Percentiles rank a stretch among this genome's conserved stretches.
Evolutionary conservation across 2,329 filamentous ascomycete genomes (phyloP).

Genomic region (Talaromyces albobiverticillius): DNA sequence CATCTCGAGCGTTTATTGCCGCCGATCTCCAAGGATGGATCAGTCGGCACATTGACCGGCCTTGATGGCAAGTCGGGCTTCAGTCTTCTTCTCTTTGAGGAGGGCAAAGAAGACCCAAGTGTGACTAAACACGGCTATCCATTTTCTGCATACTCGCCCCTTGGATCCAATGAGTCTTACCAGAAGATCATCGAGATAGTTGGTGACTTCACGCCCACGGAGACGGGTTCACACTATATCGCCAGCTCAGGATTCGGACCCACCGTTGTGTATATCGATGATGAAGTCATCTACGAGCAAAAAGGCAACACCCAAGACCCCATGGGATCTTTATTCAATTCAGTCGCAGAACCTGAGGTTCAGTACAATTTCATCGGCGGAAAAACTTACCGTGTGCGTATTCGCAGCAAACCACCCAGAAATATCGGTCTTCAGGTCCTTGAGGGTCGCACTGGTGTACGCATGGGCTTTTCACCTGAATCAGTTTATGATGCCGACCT

Average conservation of each 20-base stretch:
- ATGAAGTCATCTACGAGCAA: neutral
- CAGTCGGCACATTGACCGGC: neutral
- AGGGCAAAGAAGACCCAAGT: neutral
- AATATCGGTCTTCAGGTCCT: too few species aligned
- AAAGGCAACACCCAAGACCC: neutral
- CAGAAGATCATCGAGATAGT: neutral
- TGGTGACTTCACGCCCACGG: neutral
- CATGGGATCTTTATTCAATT: neutral
- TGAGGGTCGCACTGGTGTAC: too few species aligned
- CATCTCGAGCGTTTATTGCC: neutral
- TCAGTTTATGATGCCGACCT: too few species aligned
- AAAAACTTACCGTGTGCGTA: too few species aligned
- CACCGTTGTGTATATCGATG: neutral
- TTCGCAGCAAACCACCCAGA: too few species aligned
- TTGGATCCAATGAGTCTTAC: neutral
- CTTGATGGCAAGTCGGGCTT: neutral
- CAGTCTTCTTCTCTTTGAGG: neutral
- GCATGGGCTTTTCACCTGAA: too few species aligned
- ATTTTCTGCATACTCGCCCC: neutral
- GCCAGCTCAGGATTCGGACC: neutral
- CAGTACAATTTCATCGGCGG: neutral
- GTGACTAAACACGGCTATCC: neutral
- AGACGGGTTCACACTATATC: neutral
- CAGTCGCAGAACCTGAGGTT: neutral
- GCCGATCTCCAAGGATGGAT: neutral